Percentiles rank a stretch among this genome's conserved stretches.
phyloP scores from a whole-genome alignment of 176 grass and related monocot species.

The Tuctoria greenei region DNA sequence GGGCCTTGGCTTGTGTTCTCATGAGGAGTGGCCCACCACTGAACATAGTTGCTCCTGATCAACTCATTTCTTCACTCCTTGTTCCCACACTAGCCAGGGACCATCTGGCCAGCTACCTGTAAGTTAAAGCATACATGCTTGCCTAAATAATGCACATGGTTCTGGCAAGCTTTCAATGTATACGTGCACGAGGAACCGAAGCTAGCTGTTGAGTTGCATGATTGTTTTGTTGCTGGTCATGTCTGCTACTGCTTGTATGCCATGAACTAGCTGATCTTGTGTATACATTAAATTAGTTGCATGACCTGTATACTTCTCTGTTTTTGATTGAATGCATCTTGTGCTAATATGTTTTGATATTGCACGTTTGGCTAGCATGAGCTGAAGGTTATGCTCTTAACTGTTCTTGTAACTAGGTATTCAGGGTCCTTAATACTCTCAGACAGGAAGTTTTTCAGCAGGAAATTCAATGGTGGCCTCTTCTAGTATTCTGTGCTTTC shows the following conservation, averaged over 20 bases:
- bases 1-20: no score
- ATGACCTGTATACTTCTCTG: background rate
- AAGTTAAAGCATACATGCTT: no score
- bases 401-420: background rate
- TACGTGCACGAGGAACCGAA: background rate
- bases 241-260: background rate
- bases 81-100: no score
- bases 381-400: background rate
- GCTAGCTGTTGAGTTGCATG: constrained; percentile 14
- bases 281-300: constrained; percentile 8
- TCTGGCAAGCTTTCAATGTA: no score
- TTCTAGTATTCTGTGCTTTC: constrained; percentile 20
- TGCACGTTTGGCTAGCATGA: background rate
- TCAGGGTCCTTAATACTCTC: background rate
- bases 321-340: constrained; percentile 14
- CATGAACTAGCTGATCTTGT: constrained; percentile 20
- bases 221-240: constrained; percentile 13
- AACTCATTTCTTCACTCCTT: no score
- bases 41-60: no score
- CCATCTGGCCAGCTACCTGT: no score
- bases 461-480: background rate
- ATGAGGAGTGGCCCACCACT: no score
- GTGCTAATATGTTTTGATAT: constrained; percentile 13
- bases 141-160: no score
- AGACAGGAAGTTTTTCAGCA: background rate